Evolutionary conservation across 345 rosid species (phyloP).

Genomic region (Eucalyptus tenuipes): DNA sequence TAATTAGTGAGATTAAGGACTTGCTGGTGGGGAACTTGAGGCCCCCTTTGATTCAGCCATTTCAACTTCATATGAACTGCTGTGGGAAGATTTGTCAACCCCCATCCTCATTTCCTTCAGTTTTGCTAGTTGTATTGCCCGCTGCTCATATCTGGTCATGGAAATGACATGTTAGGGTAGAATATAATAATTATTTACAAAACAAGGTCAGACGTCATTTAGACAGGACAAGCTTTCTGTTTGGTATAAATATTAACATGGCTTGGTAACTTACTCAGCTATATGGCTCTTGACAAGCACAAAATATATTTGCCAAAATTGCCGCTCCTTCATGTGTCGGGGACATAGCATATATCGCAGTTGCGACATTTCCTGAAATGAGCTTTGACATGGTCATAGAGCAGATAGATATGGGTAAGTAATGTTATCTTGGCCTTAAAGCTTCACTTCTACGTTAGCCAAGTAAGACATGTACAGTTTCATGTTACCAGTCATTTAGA

Average conservation of each 20-base stretch:
- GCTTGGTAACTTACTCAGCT: conserved; percentile 31
- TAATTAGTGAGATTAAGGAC: not conserved
- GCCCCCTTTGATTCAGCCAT: conserved; percentile 38
- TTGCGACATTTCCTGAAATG: conserved; percentile 62
- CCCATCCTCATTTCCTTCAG: conserved; percentile 18
- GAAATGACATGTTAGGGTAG: not conserved
- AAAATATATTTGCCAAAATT: conserved; percentile 84
- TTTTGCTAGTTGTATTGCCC: conserved; percentile 23
- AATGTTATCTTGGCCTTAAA: not conserved
- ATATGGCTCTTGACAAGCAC: conserved; percentile 54
- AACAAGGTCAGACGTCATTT: not conserved
- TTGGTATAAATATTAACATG: not conserved
- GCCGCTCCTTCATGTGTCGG: conserved; percentile 55
- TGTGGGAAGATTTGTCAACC: conserved; percentile 9
- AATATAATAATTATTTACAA: not conserved
- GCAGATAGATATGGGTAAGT: not conserved
- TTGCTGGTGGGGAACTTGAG: conserved; percentile 5
- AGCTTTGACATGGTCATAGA: not conserved
- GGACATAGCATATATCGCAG: conserved; percentile 80
- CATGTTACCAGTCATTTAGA: not conserved
- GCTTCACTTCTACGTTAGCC: not conserved
- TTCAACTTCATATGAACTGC: conserved; percentile 34
- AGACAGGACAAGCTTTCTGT: not conserved
- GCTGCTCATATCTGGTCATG: conserved; percentile 38
- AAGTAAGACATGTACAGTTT: not conserved